These are phyloP conservation scores for Kurtzmaniella natalensis DNA, from an alignment of 1,139 yeast genomes.

Conservation along the genomic window DNA sequence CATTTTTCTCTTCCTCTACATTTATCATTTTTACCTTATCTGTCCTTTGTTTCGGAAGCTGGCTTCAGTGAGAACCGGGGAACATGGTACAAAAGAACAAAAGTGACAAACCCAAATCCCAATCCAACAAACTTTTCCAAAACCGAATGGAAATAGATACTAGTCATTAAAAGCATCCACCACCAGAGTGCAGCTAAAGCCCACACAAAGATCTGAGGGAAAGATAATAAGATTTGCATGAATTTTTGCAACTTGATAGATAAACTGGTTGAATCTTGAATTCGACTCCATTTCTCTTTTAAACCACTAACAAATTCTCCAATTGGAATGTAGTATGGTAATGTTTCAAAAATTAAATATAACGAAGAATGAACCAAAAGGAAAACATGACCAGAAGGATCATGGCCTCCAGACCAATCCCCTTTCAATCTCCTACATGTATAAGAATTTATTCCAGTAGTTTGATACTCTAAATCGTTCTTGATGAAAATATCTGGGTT, in stretches of 20 bases:
- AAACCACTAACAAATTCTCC: slow-evolving; percentile 3
- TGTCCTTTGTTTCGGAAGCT: neutral
- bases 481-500: slow-evolving; percentile 2
- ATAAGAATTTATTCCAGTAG: slow-evolving; percentile 35
- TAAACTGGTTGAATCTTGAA: neutral
- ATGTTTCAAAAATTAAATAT: slow-evolving; percentile 63
- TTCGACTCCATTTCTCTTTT: slow-evolving; percentile 3
- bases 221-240: slow-evolving; percentile 16
- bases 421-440: slow-evolving; percentile 65
- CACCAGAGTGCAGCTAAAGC: slow-evolving; percentile 61
- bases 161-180: slow-evolving; percentile 85
- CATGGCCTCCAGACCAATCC: slow-evolving; percentile 88
- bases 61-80: slow-evolving; percentile 18
- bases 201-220: slow-evolving; percentile 43
- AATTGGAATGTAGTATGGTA: slow-evolving; percentile 36
- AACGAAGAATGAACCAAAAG: slow-evolving; percentile 69
- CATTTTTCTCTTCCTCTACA: neutral
- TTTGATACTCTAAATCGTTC: slow-evolving; percentile 11
- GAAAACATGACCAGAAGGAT: slow-evolving; percentile 93
- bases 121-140: slow-evolving; percentile 69
- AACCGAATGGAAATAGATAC: slow-evolving; percentile 78
- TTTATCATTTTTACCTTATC: neutral
- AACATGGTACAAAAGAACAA: slow-evolving; percentile 32
- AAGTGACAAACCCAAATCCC: slow-evolving; percentile 52
- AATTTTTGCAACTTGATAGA: slow-evolving; percentile 4